These are phyloP conservation scores for Bruguiera gymnorhiza DNA, from an alignment of 345 rosid species.

Conservation along the genomic window DNA sequence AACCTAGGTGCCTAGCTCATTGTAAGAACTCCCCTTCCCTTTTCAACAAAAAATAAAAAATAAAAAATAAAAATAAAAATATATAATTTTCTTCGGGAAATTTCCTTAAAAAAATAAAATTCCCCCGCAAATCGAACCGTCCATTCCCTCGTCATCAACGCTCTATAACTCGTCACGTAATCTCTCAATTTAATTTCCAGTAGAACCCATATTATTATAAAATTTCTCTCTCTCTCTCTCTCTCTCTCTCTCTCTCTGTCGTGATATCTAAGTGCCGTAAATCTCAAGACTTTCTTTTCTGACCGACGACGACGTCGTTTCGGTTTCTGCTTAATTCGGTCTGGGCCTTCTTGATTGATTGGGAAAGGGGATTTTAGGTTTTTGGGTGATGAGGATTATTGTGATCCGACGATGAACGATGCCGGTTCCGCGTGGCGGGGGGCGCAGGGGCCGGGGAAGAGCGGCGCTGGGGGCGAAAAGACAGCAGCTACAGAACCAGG, in stretches of 20 bases:
- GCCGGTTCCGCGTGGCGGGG: constrained; percentile 90
- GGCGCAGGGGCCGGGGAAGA: constrained; percentile 55
- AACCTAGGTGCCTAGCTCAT: no score
- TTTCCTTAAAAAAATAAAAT: background rate
- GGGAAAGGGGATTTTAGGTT: no score
- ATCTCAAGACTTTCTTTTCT: background rate
- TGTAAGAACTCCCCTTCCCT: background rate
- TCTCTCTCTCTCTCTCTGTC: no score
- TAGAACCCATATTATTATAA: background rate
- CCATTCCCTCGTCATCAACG: background rate
- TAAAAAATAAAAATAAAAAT: background rate
- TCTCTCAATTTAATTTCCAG: background rate
- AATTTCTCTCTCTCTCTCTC: background rate
- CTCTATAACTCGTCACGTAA: background rate
- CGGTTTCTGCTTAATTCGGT: background rate
- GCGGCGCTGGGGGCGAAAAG: constrained; percentile 23
- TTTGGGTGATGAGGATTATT: constrained; percentile 16
- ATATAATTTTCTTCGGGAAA: no score
- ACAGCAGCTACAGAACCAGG: constrained; percentile 14
- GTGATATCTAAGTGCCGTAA: background rate
- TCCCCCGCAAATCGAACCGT: constrained; percentile 8
- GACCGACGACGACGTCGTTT: no score
- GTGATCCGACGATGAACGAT: constrained; percentile 52
- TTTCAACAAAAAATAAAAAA: no score
- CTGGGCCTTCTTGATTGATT: background rate